Evolutionary conservation across 139 green algal genomes (phyloP).

Genomic region (Chlamydomonas sp.): DNA sequence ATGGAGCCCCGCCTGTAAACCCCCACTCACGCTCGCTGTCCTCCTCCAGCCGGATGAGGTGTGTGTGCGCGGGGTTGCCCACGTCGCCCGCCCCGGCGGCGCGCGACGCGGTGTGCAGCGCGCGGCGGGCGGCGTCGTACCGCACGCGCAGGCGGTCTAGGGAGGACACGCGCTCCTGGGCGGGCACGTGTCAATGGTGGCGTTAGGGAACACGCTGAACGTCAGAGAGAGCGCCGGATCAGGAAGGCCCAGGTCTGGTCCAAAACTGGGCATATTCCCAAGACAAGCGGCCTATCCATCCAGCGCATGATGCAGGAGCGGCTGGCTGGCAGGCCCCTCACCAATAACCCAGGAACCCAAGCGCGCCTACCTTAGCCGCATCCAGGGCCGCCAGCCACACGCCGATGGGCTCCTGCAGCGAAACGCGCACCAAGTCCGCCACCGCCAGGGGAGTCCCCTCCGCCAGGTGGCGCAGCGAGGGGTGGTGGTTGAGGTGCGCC

Average conservation of each 20-base stretch:
- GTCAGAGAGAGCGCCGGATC: too few relatives aligned
- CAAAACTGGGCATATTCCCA: too few relatives aligned
- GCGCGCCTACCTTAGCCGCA: conserved; percentile 8
- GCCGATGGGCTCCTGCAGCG: conserved; percentile 4
- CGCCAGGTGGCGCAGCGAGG: conserved; percentile 13
- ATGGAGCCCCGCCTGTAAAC: not conserved
- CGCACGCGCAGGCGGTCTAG: conserved; percentile 15
- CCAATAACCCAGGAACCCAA: too few relatives aligned
- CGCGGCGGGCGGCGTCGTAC: conserved; percentile 19
- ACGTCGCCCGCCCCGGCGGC: conserved; percentile 2
- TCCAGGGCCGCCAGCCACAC: conserved; percentile 22
- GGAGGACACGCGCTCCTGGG: conserved; percentile 15
- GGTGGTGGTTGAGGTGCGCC: not conserved
- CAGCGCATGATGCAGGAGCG: too few relatives aligned
- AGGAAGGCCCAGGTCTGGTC: too few relatives aligned
- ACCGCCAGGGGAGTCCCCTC: not conserved
- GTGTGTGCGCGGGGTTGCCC: conserved; percentile 2
- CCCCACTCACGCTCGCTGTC: conserved; percentile 23
- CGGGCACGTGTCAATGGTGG: not conserved
- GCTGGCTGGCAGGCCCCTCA: too few relatives aligned
- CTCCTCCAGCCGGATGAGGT: conserved; percentile 10
- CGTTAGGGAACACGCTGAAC: not conserved
- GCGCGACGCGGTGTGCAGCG: conserved; percentile 12
- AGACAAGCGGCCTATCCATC: too few relatives aligned
- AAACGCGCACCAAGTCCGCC: not conserved